Evolutionary conservation across 2,329 filamentous ascomycete species (phyloP).

Genomic region (Trichoderma sp.): DNA sequence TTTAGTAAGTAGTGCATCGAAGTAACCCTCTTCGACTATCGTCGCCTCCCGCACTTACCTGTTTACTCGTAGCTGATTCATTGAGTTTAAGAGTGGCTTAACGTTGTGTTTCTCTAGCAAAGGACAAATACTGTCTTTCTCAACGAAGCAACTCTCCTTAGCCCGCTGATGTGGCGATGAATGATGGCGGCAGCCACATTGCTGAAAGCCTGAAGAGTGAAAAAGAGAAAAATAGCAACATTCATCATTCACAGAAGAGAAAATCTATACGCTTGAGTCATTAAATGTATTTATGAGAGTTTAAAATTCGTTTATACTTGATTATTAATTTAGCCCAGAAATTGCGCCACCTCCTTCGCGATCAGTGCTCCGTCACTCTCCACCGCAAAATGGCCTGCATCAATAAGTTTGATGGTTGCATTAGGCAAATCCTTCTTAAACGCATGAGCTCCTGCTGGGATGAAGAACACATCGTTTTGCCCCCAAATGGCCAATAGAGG

Average conservation of each 20-base stretch:
- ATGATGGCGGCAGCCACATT: background rate
- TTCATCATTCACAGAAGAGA: background rate
- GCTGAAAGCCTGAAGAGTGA: background rate
- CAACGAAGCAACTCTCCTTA: background rate
- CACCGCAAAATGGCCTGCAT: constrained; percentile 16
- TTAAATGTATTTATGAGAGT: background rate
- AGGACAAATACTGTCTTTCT: background rate
- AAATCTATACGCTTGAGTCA: background rate
- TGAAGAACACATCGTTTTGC: constrained; percentile 16
- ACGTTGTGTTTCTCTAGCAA: background rate
- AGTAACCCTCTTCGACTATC: background rate
- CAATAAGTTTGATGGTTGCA: constrained; percentile 6
- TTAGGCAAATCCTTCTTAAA: constrained; percentile 9
- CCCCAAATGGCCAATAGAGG: constrained; percentile 10
- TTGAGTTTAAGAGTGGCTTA: background rate
- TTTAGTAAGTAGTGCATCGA: background rate
- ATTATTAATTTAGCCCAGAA: background rate
- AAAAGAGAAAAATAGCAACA: background rate
- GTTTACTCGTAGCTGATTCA: background rate
- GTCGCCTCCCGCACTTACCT: background rate
- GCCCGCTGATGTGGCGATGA: background rate
- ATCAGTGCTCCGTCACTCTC: constrained; percentile 11
- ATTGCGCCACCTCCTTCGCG: constrained; percentile 2
- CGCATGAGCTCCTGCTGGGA: background rate
- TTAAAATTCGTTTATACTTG: background rate